Evolutionary conservation across 1,284 basidiomycete species (phyloP), one percentile per base, ranked within the genome.

Genomic region (Thelephora terrestris): DNA sequence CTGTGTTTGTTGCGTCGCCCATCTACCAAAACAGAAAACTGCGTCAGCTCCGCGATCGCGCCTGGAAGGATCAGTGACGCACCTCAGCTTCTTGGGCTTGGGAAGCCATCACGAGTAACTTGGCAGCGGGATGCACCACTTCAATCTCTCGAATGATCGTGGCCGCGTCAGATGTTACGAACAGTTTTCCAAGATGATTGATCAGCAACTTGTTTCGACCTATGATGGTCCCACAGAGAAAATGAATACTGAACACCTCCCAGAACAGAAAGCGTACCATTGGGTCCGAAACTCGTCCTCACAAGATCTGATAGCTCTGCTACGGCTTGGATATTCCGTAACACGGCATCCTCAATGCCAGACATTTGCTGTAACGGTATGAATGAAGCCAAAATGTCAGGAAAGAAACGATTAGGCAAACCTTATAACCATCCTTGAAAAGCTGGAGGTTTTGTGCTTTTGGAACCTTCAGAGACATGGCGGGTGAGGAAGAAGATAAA

Each of bases 131-230:
- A 66, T 99, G 96, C 24, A 98, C 91, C 45, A 99, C 92, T 64
- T 99, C 96, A 64, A 98, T 84, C 70, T 99, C 96, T 55, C 89
- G 81, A 63, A 99, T 94, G 69, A 99, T 99, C 50, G 96, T 99
- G 9, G 96, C 96, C 7, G 96, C 95, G 78, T 99, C 96, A 45
- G 91, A 96, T 25, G 96, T 99, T 51, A 99, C 94, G 67, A 99
- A 99, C 44, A 98, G 75, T 62, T 84, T 79, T 50, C 93, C 93
- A 40, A 99, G 75, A 68, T 99, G 96, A 67, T 97, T 97, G 70
- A 97, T 93, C 61, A 97, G 72, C 52, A 97, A 82, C 67, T 96
- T 97, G 69, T 96, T 97, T 50, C 93, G 79, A 39, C 93, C 93
- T 87, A 52, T 2, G 25, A 23, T 24, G 12, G 29, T 18, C 46